These are phyloP conservation scores for Primulina tabacum DNA, from an alignment of 257 asterid species.

Conservation along the genomic window DNA sequence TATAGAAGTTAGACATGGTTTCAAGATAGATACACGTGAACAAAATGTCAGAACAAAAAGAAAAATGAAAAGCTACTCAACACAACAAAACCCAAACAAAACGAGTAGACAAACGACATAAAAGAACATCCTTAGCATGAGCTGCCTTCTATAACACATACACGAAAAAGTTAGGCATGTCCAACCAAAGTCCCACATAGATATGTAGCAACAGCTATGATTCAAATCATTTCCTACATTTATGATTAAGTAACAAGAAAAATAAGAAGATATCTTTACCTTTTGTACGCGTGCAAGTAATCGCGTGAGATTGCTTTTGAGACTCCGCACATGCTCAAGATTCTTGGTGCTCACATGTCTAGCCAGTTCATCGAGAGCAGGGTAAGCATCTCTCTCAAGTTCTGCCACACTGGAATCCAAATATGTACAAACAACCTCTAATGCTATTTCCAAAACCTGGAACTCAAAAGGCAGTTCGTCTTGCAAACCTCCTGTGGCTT, in stretches of 20 bases:
- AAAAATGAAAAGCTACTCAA: neutral
- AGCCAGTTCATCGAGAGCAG: slow-evolving; percentile 92
- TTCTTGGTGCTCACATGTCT: slow-evolving; percentile 87
- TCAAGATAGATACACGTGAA: neutral
- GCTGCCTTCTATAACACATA: slow-evolving; percentile 11
- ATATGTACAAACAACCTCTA: slow-evolving; percentile 85
- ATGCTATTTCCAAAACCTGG: slow-evolving; percentile 93
- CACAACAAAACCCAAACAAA: neutral
- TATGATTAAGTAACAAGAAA: slow-evolving; percentile 11
- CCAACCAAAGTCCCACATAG: slow-evolving; percentile 6
- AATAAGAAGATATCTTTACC: slow-evolving; percentile 38
- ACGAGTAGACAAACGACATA: neutral
- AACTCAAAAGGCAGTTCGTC: slow-evolving; percentile 97
- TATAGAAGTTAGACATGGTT: neutral
- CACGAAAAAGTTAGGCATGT: neutral
- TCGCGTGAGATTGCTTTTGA: slow-evolving; percentile 92
- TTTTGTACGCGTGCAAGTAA: slow-evolving; percentile 93
- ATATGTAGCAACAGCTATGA: neutral
- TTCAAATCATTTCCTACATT: neutral
- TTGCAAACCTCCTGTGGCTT: slow-evolving; percentile 70
- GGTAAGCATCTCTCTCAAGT: slow-evolving; percentile 93
- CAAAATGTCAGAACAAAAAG: neutral
- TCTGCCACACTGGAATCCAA: slow-evolving; percentile 80
- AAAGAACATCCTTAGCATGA: slow-evolving; percentile 10
- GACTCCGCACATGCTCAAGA: slow-evolving; percentile 87